Evolutionary conservation across 108 stramenopile species (phyloP), one percentile per base, ranked within the genome.

Genomic region (Aureococcus anophagefferens): DNA sequence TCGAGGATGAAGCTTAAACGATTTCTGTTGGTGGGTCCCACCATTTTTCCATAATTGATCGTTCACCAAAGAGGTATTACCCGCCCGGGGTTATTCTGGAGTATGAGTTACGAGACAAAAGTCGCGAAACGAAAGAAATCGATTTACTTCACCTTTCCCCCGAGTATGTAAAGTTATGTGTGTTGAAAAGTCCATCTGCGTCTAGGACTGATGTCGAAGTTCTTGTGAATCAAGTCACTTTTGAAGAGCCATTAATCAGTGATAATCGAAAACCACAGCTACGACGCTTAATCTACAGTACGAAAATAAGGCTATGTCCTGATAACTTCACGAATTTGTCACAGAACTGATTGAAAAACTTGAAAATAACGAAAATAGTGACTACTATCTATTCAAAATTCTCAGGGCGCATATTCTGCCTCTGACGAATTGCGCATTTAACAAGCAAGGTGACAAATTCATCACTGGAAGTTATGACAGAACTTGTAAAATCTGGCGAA

Each of bases 401-500:
- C 69, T 88, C 29, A 62, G 84, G 25, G 87, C 87, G 37, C 87
- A 88, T 72, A 87, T 88, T 40, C 68, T 88, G 51, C 85, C 87
- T 25, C 35, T 87, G 71, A 87, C 87, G 31, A 87, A 87, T 64
- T 87, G 87, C 70, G 87, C 87, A 46, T 87, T 87, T 81, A 87
- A 87, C 84, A 87, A 87, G 67, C 59, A 66, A 4, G 87, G 87
- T 30, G 85, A 86, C 70, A 82, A 82, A 63, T 87, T 87, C 77
- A 86, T 87, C 77, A 87, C 87, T 17, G 87, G 87, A 14, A 73
- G 70, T 21, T 87, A 87, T 73, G 87, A 87, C 35, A 79, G 87
- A 17, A 87, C 87, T 4, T 87, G 87, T 70, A 86, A 86, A 75
- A 83, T 88, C 36, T 88, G 87, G 87, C 80, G 85, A 46, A 88